Evolutionary conservation across 2,329 filamentous ascomycete species (phyloP).

Genomic region (Diaporthe destruens): DNA sequence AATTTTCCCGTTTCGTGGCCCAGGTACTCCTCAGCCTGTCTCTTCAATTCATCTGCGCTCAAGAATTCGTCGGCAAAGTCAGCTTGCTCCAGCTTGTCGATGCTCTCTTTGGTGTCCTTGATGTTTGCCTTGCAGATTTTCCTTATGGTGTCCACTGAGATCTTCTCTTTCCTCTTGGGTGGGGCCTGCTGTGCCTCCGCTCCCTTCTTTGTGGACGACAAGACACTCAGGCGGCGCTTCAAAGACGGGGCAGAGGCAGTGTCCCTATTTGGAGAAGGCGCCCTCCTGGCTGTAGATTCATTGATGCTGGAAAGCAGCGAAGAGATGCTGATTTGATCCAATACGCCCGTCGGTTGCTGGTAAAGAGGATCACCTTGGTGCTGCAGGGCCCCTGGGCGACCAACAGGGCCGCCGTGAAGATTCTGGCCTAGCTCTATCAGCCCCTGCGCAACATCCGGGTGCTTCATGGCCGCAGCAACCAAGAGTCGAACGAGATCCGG

Average conservation of each 20-base stretch:
- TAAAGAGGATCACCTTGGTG: background rate
- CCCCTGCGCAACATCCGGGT: conserved; percentile 34
- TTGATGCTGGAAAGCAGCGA: conserved; percentile 36
- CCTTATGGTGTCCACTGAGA: conserved; percentile 33
- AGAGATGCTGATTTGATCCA: conserved; percentile 36
- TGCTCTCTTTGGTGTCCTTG: conserved; percentile 37
- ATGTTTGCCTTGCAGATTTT: conserved; percentile 38
- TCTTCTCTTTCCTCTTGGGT: conserved; percentile 35
- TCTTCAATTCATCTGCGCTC: conserved; percentile 26
- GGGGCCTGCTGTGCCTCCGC: conserved; percentile 11
- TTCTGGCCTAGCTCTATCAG: conserved; percentile 34
- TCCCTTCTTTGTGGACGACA: conserved; percentile 31
- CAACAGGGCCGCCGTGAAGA: conserved; percentile 11
- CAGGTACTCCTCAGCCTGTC: conserved; percentile 32
- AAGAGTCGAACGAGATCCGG: conserved; percentile 35
- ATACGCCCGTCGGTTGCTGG: conserved; percentile 27
- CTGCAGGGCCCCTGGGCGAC: conserved; percentile 25
- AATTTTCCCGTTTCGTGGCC: conserved; percentile 37
- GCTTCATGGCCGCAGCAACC: conserved; percentile 32
- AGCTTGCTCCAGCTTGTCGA: conserved; percentile 36
- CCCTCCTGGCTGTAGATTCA: conserved; percentile 24
- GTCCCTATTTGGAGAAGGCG: conserved; percentile 2
- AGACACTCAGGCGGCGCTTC: conserved; percentile 34
- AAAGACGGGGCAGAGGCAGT: conserved; percentile 14
- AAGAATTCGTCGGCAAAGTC: conserved; percentile 35